A percentile compares a stretch with the other conserved stretches of the same genome.
These are phyloP conservation scores for Nectriaceae sp. DNA, from an alignment of 2,329 filamentous ascomycete genomes.

Conservation along the genomic window DNA sequence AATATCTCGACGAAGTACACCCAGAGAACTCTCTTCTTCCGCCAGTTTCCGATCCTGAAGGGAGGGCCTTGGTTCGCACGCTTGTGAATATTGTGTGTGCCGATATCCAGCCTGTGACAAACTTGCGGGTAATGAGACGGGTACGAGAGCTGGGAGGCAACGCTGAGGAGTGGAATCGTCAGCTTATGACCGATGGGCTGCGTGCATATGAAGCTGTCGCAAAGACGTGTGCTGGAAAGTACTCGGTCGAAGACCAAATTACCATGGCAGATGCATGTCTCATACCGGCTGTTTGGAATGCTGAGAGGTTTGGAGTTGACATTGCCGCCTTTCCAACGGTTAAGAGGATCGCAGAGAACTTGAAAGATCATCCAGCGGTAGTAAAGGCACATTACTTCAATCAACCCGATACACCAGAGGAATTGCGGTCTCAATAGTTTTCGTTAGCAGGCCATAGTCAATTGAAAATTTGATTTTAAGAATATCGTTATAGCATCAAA, in stretches of 20 bases:
- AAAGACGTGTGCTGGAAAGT: constrained; percentile 44
- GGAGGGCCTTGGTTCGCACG: constrained; percentile 53
- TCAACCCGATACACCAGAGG: constrained; percentile 51
- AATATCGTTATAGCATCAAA: neutral
- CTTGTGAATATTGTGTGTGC: constrained; percentile 55
- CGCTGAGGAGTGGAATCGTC: constrained; percentile 51
- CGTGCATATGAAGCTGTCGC: constrained; percentile 54
- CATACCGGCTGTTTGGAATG: constrained; percentile 59
- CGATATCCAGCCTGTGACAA: constrained; percentile 64
- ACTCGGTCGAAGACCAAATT: constrained; percentile 56
- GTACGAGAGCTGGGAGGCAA: constrained; percentile 47
- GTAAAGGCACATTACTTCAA: constrained; percentile 53
- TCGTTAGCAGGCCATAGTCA: neutral
- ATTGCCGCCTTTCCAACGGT: constrained; percentile 50
- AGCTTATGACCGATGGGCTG: constrained; percentile 55
- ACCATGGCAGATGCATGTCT: constrained; percentile 61
- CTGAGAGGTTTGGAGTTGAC: constrained; percentile 56
- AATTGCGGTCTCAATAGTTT: constrained; percentile 24
- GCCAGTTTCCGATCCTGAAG: constrained; percentile 40
- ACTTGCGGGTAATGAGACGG: constrained; percentile 53
- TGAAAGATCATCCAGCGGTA: constrained; percentile 53
- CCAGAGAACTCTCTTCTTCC: constrained; percentile 50
- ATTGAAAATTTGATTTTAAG: neutral
- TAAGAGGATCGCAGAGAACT: constrained; percentile 42
- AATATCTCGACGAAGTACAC: constrained; percentile 61